Conservation (phyloP, 2,329 filamentous ascomycete genomes). For the Penicillium olsonii region DNA sequence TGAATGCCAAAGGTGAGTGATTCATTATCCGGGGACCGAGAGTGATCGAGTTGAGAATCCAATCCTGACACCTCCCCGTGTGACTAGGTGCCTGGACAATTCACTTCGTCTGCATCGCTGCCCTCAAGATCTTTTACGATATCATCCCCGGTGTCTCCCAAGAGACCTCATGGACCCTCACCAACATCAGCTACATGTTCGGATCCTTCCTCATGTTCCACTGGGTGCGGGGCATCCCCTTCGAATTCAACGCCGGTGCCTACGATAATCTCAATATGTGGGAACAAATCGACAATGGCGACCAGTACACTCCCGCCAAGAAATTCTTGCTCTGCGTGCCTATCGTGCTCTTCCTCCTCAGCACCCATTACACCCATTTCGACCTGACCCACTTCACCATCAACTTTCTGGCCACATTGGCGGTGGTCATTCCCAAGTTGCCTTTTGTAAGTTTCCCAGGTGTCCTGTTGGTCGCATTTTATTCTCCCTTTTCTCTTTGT, state of each 20-base stretch:
- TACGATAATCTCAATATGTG: conserved; percentile 99
- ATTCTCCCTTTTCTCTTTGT: not conserved
- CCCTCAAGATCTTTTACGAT: conserved; percentile 94
- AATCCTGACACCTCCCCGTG: conserved; percentile 8
- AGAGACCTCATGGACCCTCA: conserved; percentile 97
- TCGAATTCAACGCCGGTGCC: conserved; percentile 97
- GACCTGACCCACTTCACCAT: conserved; percentile 95
- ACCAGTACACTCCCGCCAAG: conserved; percentile 97
- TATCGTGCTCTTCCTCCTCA: conserved; percentile 90
- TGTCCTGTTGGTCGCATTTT: not conserved
- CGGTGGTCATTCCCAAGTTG: conserved; percentile 92
- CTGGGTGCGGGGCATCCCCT: conserved; percentile 94
- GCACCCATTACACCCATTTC: conserved; percentile 99
- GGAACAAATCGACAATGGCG: conserved; percentile 99
- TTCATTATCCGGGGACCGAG: not conserved
- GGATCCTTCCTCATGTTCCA: conserved; percentile 99
- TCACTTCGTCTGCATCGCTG: conserved; percentile 87
- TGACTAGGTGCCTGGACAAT: conserved; percentile 90
- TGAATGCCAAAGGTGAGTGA: conserved; percentile 90
- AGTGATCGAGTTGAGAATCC: conserved; percentile 3
- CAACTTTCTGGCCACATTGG: conserved; percentile 90
- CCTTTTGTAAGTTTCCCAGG: conserved; percentile 72
- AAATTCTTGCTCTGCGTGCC: conserved; percentile 96
- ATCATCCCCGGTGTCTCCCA: conserved; percentile 95
- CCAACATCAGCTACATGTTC: conserved; percentile 99